Conservation (phyloP, 345 rosid species). For the Eucalyptus pauciflora region DNA sequence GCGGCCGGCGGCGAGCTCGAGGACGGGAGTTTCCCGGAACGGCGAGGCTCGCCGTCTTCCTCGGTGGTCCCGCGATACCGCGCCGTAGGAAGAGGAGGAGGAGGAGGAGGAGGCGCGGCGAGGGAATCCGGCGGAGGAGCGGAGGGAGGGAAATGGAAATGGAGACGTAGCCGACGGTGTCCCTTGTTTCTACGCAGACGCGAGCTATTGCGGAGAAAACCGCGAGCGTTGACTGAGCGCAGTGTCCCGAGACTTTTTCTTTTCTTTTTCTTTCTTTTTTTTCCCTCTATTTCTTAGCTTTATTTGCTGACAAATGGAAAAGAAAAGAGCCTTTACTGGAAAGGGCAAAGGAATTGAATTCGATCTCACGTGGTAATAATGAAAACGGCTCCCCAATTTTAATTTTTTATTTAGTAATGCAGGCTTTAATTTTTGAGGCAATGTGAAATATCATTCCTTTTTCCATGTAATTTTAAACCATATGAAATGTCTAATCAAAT, state of each 20-base stretch:
- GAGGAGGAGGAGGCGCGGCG: background rate
- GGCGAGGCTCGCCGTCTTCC: background rate
- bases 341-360: background rate
- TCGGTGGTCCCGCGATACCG: background rate
- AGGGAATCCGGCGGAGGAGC: background rate
- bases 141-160: background rate
- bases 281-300: background rate
- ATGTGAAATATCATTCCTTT: background rate
- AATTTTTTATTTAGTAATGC: no score
- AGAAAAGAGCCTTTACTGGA: background rate
- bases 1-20: background rate
- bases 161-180: background rate
- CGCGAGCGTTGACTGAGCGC: background rate
- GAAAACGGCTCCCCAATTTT: background rate
- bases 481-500: no score
- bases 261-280: background rate
- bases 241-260: background rate
- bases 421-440: accelerated
- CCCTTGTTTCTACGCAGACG: background rate
- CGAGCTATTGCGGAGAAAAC: background rate
- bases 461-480: no score
- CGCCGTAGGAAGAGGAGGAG: background rate
- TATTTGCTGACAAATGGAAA: background rate
- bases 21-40: background rate
- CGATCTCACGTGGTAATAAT: background rate